These are phyloP conservation scores for Phyllosticta citribraziliensis DNA, from an alignment of 2,329 filamentous ascomycete genomes.

Conservation along the genomic window DNA sequence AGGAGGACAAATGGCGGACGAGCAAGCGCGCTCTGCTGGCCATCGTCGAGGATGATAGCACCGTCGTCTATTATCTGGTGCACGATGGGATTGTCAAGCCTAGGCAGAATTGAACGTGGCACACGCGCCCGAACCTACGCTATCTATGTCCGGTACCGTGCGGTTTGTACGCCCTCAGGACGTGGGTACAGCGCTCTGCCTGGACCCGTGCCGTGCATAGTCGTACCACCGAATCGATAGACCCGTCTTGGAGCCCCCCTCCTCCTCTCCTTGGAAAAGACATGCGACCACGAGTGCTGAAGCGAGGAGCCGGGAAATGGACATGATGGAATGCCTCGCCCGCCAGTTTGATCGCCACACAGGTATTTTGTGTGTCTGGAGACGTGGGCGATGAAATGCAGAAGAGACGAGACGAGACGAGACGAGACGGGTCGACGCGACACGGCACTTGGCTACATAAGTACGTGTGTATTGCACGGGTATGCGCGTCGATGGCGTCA, in stretches of 20 bases:
- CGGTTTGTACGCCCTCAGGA: background rate
- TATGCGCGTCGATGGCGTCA: background rate
- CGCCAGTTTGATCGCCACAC: background rate
- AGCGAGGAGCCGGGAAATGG: background rate
- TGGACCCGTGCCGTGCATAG: background rate
- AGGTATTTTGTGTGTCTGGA: background rate
- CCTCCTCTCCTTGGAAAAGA: background rate
- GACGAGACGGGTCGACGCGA: background rate
- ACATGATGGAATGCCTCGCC: background rate
- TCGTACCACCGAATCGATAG: background rate
- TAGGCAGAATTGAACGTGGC: conserved; percentile 54
- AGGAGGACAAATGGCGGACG: conserved; percentile 32
- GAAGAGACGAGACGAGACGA: background rate
- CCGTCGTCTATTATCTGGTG: conserved; percentile 74
- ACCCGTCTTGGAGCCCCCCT: background rate
- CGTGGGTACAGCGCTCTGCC: background rate
- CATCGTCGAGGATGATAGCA: conserved; percentile 69
- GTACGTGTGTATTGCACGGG: background rate
- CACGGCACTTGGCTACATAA: background rate
- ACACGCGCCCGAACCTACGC: background rate
- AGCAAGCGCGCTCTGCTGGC: conserved; percentile 64
- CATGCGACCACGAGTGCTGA: background rate
- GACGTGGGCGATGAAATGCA: background rate
- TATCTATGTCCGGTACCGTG: background rate
- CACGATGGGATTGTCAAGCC: conserved; percentile 84